Evolutionary conservation across 2,329 filamentous ascomycete species (phyloP), one percentile per base, ranked within the genome.

Genomic region (Trichophyton mentagrophytes): DNA sequence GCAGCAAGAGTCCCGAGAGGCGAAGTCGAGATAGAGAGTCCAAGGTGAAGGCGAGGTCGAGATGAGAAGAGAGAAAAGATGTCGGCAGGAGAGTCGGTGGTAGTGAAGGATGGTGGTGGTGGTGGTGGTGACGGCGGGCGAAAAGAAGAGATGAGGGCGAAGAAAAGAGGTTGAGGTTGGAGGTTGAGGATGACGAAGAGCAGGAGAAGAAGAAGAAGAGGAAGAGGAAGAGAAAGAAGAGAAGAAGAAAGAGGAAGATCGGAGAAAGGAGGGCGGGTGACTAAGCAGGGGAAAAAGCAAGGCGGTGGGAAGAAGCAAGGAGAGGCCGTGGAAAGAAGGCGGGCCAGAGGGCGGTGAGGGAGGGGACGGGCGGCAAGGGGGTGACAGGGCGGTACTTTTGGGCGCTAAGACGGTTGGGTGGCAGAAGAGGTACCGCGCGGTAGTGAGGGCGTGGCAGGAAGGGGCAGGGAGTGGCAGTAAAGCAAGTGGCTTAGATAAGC

Each of bases 1-100:
- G 27, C 6, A 27, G 27, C 27, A 27, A 5, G 27, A 27, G 27
- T 30, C 27, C 27, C 27, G 6, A 30, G 27, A 63, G 65, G 67
- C 69, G 20, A 36, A 62, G 67, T 66, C 67, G 67, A 71, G 70
- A 64, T 22, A 65, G 62, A 62, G 61, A 61, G 65, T 63, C 33
- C 25, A 49, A 55, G 60, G 15, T 36, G 56, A 20, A 53, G 36
- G 33, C 15, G 27, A 60, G 44, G 13, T 30, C 6, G 51, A 62
- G 57, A 60, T 33, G 47, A n/a, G 40, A 61, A 42, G 64, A 65
- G 60, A 60, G 22, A 62, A 65, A 59, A 38, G 42, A 49, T 22
- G 40, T 15, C 11, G 40, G 7, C 3, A 27, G 20, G 36, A 8
- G 64, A 61, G 62, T 27, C 27, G 27, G 27, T 6, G 27, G 27